These are phyloP conservation scores for Afroboletus lepidellus DNA, from an alignment of 1,284 basidiomycete species.

Conservation along the genomic window DNA sequence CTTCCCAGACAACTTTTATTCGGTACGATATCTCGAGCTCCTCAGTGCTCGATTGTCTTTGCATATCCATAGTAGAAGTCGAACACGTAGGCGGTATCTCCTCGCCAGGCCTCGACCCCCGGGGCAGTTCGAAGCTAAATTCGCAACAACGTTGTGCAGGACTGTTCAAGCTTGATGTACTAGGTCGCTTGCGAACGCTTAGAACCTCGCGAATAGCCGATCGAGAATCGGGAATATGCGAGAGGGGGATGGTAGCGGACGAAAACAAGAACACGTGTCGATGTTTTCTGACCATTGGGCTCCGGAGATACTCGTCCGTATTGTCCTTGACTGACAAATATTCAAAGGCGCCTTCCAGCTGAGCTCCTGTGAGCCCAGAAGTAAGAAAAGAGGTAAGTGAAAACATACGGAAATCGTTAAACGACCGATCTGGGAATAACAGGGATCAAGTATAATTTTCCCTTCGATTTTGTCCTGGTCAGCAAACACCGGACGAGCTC, in stretches of 20 bases:
- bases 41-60: constrained; percentile 41
- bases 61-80: constrained; percentile 23
- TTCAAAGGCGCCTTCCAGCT: constrained; percentile 67
- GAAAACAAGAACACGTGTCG: constrained; percentile 60
- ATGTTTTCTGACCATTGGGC: constrained; percentile 33
- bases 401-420: constrained; percentile 53
- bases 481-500: constrained; percentile 55
- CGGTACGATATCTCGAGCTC: constrained; percentile 52
- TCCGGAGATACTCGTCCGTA: constrained; percentile 23
- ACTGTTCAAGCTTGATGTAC: constrained; percentile 39
- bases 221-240: constrained; percentile 41
- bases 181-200: constrained; percentile 41
- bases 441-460: constrained; percentile 53
- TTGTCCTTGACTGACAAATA: constrained; percentile 41
- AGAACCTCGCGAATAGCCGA: constrained; percentile 55
- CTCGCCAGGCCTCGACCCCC: constrained; percentile 46
- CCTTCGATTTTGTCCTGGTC: constrained; percentile 60
- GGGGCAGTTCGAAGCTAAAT: constrained; percentile 60
- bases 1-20: constrained; percentile 59
- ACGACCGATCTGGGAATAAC: constrained; percentile 51
- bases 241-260: constrained; percentile 45
- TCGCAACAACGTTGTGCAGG: constrained; percentile 43
- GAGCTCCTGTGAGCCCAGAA: constrained; percentile 5
- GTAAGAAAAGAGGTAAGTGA: neutral
- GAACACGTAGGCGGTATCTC: constrained; percentile 62